Evolutionary conservation across 192 early-diverging fungal genomes (phyloP).

Genomic region (Entomortierella lignicola): DNA sequence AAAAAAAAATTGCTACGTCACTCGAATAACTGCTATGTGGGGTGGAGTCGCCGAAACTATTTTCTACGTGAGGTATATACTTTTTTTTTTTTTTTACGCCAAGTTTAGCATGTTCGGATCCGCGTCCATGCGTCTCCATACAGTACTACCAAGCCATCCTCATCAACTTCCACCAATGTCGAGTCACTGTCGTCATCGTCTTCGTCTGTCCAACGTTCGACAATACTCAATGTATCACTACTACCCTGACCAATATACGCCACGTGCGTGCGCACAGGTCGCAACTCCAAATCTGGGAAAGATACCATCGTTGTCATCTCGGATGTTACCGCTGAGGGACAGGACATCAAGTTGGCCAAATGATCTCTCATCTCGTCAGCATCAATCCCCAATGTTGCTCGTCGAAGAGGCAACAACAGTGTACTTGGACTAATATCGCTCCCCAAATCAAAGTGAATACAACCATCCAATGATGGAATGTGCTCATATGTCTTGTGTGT

Average conservation of each 20-base stretch:
- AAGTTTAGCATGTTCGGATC: constrained; percentile 21
- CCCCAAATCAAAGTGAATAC: constrained; percentile 43
- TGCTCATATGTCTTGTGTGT: constrained; percentile 45
- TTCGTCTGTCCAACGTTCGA: constrained; percentile 47
- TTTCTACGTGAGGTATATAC: constrained; percentile 2
- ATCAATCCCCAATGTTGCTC: constrained; percentile 36
- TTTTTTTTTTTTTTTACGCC: not conserved
- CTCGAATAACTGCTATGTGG: too few species aligned
- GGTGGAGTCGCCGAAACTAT: too few species aligned
- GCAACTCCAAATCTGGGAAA: constrained; percentile 42
- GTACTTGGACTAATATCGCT: constrained; percentile 44
- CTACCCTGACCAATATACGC: constrained; percentile 43
- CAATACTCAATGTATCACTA: constrained; percentile 12
- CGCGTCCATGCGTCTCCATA: constrained; percentile 37
- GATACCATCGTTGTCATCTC: constrained; percentile 36
- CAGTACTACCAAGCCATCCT: constrained; percentile 39
- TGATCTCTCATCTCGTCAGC: constrained; percentile 34
- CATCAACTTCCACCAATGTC: constrained; percentile 38
- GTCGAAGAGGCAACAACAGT: constrained; percentile 26
- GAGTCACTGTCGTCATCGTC: constrained; percentile 37
- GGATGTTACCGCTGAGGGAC: constrained; percentile 21
- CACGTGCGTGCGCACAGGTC: constrained; percentile 25
- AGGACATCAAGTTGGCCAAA: constrained; percentile 23
- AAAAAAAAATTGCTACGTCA: too few species aligned
- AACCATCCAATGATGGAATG: constrained; percentile 44